Base-by-base conservation (phyloP, 2,329 filamentous ascomycete genomes). In the Epicoccum nigrum region DNA sequence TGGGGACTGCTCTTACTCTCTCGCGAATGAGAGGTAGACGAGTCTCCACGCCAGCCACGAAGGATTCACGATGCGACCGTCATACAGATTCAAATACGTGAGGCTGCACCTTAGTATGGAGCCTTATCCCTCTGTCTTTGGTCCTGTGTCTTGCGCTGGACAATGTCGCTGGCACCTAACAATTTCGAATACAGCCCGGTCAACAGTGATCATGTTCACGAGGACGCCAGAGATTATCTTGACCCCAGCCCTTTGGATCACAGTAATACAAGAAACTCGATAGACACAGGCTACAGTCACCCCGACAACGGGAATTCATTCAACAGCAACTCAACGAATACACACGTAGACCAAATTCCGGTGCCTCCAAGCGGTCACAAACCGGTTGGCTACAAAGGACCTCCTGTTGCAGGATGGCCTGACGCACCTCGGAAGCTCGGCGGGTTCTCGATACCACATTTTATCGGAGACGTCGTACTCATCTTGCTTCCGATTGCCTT, bases 401-500 rank as follows among this genome's bases (percentile, higher is more conserved):
- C 31, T 1, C 8, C 13, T 7, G 19, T 35, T 8, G 9, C 19
- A 4, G 31, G 30, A 6, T 40, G 44, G 44, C 44, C 44, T 4
- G 5, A 7, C 31, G 35, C 5, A 4, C 44, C 44, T 4, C 34
- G 13, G 7, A 30, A 39, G 8, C 13, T 46, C 20, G 34, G 2
- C 28, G 13, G 13, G 1, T 30, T 30, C 28, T 30, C 28, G 28
- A 30, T 30, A 9, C 13, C 11, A 4, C 13, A 9, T 7, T 30
- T 30, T n/a, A 4, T 53, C 7, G 50, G 33, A 21, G 50, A 53
- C 15, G 3, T 34, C 2, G 13, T 53, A 2, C 16, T 54, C 7
- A 11, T 48, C 1, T 6, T 54, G 13, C 12, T 54, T 2, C 51
- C 51, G 12, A 37, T 54, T 3, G 40, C 51, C 2, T 54, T 54